Evolutionary conservation across 305 asterid genomes (phyloP).

Genomic region (Fraxinus sp.): DNA sequence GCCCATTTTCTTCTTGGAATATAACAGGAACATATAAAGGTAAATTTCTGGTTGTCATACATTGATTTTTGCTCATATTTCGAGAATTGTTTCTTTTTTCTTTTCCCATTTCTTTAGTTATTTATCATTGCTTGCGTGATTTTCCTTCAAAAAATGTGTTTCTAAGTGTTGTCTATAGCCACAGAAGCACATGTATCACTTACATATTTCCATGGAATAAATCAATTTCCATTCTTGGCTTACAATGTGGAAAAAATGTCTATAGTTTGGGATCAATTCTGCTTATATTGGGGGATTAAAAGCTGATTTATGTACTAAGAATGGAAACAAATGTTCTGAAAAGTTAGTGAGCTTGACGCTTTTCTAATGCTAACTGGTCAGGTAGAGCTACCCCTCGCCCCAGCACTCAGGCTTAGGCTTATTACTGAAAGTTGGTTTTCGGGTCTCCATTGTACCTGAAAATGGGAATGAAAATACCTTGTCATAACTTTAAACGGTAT

Average conservation of each 20-base stretch:
- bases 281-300: neutral
- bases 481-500: neutral
- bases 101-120: neutral
- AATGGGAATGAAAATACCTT: neutral
- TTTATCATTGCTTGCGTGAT: neutral
- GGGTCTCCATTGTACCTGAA: neutral
- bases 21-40: constrained; percentile 98
- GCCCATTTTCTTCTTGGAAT: constrained; percentile 93
- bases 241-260: neutral
- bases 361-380: neutral
- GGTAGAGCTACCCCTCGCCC: neutral
- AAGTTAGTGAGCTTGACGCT: neutral
- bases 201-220: neutral
- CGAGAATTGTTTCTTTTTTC: constrained; percentile 1
- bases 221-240: neutral
- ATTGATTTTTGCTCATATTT: neutral
- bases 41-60: constrained; percentile 26
- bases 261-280: neutral
- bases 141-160: neutral
- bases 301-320: neutral
- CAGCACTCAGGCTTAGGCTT: neutral
- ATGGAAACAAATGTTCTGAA: neutral
- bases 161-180: neutral
- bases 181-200: neutral
- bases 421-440: neutral